A percentile compares a stretch with the other conserved stretches of the same genome.
These are phyloP conservation scores for Eurotiales sp. DNA, from an alignment of 2,329 filamentous ascomycete species.

Conservation along the genomic window DNA sequence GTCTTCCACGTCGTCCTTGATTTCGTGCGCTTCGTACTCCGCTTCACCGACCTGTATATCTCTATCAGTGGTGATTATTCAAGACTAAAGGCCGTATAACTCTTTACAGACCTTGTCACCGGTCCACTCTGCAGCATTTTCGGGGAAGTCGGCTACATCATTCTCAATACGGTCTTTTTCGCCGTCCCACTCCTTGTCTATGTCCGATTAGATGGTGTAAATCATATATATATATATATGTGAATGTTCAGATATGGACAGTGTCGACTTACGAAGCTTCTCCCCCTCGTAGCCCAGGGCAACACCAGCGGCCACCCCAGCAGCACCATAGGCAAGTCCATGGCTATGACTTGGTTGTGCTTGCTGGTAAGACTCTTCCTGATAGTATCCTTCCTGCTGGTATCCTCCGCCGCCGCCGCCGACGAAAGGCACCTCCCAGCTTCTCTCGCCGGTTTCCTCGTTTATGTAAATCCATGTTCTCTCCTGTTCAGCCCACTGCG, in stretches of 20 bases:
- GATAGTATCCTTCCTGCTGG: slow-evolving; percentile 5
- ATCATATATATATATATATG: too few species aligned
- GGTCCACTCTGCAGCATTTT: slow-evolving; percentile 43
- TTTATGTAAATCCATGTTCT: slow-evolving; percentile 46
- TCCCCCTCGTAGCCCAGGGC: slow-evolving; percentile 45
- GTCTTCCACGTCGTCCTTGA: slow-evolving; percentile 33
- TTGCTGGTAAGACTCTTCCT: slow-evolving; percentile 13
- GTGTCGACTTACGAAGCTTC: slow-evolving; percentile 33
- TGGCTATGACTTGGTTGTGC: slow-evolving; percentile 26
- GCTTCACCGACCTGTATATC: slow-evolving; percentile 34
- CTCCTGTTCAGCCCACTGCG: slow-evolving; percentile 42
- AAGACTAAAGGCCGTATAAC: neutral
- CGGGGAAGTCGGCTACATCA: slow-evolving; percentile 39
- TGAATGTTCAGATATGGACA: too few species aligned
- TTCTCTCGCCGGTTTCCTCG: slow-evolving; percentile 43
- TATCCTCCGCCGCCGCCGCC: slow-evolving; percentile 21
- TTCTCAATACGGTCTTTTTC: slow-evolving; percentile 31
- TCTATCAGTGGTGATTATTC: neutral
- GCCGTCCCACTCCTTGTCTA: slow-evolving; percentile 33
- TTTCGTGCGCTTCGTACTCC: slow-evolving; percentile 30
- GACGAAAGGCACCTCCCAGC: slow-evolving; percentile 33
- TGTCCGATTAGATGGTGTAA: neutral
- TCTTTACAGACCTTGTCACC: slow-evolving; percentile 31
- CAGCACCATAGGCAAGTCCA: slow-evolving; percentile 33
- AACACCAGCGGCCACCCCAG: slow-evolving; percentile 40